A percentile compares a stretch with the other conserved stretches of the same genome.
These are phyloP conservation scores for Aureoboletus auriporus DNA, from an alignment of 768 basidiomycete species.

Conservation along the genomic window DNA sequence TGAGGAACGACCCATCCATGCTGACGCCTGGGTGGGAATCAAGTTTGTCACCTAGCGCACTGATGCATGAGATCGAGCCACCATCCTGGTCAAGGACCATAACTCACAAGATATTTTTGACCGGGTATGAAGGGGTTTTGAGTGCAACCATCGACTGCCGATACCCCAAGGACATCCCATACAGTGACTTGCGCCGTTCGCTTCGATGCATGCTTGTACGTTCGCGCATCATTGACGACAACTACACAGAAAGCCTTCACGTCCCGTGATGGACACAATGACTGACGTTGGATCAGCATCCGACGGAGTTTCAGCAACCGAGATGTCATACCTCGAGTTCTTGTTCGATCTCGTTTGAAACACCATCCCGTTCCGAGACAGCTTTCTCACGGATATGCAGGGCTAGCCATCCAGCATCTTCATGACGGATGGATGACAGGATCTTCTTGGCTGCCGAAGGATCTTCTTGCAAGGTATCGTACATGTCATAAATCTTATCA, in stretches of 20 bases:
- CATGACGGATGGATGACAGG: conserved; percentile 37
- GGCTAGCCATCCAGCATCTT: conserved; percentile 64
- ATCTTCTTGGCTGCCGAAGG: conserved; percentile 40
- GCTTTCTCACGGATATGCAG: conserved; percentile 46
- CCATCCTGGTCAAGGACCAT: no score
- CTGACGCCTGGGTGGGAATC: conserved; percentile 57
- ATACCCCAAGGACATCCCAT: conserved; percentile 67
- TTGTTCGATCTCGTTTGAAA: conserved; percentile 59
- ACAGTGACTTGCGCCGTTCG: conserved; percentile 76
- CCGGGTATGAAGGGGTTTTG: conserved; percentile 55
- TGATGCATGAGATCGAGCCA: not conserved
- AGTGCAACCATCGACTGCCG: conserved; percentile 45
- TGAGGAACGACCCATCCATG: conserved; percentile 65
- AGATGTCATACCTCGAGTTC: conserved; percentile 63
- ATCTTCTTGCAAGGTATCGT: conserved; percentile 60
- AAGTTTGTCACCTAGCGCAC: conserved; percentile 53
- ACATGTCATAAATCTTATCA: conserved; percentile 51
- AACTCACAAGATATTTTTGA: conserved; percentile 62
- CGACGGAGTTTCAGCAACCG: not conserved
- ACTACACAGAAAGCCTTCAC: conserved; percentile 76
- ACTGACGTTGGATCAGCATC: conserved; percentile 32
- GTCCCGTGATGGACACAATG: conserved; percentile 65
- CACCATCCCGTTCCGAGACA: conserved; percentile 45
- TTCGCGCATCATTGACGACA: conserved; percentile 59
- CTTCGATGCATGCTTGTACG: conserved; percentile 44